phyloP scores from a whole-genome alignment of 176 grass and related monocot species.

The Dendrocalamus sinicus region DNA sequence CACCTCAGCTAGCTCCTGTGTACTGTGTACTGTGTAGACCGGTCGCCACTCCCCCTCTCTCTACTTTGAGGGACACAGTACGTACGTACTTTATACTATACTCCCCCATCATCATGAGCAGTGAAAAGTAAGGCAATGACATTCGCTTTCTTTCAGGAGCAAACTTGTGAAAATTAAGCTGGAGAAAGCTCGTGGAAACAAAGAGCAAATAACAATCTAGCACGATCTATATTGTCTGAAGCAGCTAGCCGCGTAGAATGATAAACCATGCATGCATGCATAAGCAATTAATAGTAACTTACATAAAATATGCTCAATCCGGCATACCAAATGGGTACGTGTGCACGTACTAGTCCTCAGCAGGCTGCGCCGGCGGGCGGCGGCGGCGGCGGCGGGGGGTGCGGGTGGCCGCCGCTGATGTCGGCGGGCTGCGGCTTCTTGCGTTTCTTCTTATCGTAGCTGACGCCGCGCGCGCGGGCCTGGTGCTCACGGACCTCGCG shows the following conservation, averaged over 20 bases:
- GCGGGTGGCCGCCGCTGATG: background rate
- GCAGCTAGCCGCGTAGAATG: slow-evolving; percentile 3
- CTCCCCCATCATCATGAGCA: slow-evolving; percentile 8
- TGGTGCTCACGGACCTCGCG: slow-evolving; percentile 71
- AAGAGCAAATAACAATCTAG: slow-evolving; percentile 48
- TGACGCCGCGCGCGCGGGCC: slow-evolving; percentile 62
- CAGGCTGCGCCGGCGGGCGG: slow-evolving; percentile 55
- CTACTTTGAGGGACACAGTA: slow-evolving; percentile 24
- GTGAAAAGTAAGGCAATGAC: background rate
- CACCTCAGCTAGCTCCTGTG: background rate
- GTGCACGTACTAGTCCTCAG: slow-evolving; percentile 38
- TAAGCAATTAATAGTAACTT: slow-evolving; percentile 52
- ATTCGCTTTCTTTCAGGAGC: slow-evolving; percentile 29
- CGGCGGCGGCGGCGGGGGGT: slow-evolving; percentile 26
- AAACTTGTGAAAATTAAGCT: slow-evolving; percentile 34
- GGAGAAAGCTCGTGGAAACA: slow-evolving; percentile 25
- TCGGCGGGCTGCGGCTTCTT: slow-evolving; percentile 50
- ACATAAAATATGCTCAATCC: slow-evolving; percentile 74
- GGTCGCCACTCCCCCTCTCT: background rate
- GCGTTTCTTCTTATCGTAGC: slow-evolving; percentile 73
- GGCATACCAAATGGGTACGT: slow-evolving; percentile 58
- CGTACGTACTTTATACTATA: slow-evolving; percentile 13
- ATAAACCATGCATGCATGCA: slow-evolving; percentile 60
- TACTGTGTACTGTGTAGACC: background rate
- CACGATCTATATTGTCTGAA: slow-evolving; percentile 29